Evolutionary conservation across 257 asterid genomes (phyloP), one percentile per base, ranked within the genome.

Genomic region (Thymus quinquecostatus): DNA sequence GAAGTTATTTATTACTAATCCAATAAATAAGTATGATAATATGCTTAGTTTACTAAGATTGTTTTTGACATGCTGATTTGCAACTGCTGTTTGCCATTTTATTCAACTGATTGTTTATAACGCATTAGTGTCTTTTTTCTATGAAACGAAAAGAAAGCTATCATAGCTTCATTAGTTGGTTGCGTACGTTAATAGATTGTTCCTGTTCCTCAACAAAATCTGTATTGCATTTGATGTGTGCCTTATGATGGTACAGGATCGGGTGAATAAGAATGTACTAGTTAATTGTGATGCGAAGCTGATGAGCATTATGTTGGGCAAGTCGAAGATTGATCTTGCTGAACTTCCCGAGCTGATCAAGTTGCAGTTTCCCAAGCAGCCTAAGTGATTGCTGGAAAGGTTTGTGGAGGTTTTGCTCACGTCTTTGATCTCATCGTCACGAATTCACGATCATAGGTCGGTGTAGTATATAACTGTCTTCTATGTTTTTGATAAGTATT

Each of bases 201-300:
- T 45, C 33, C 21, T 10, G 59, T 28, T 53, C 33, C 57, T 21
- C 4, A 28, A 43, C 47, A 57, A 60, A 48, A 60, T 58, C 21
- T 57, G 56, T 32, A 49, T 56, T 50, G 50, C 29, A 60, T 69
- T 67, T 8, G 54, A n/a, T 63, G 6, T 67, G 68, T 11, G n/a
- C 32, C 53, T 56, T 66, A 14, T 29, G 3, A 28, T 62, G 21
- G 38, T 70, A 8, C 69, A 89, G 97, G 96, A 94, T 82, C 91
- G 91, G 28, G 70, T 76, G 72, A 83, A 94, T 80, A 91, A 80
- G 82, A 91, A 94, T 76, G 41, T 21, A 21, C 21, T 84, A 9
- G 90, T 94, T 67, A 89, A 88, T 43, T 94, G 97, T 60, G 97
- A 88, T 72, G 84, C 76, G n/a, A 91, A 87, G 84, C 83, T 94